phyloP scores from a whole-genome alignment of 805 yeast genomes.

The Blastobotrys peoriensis region DNA sequence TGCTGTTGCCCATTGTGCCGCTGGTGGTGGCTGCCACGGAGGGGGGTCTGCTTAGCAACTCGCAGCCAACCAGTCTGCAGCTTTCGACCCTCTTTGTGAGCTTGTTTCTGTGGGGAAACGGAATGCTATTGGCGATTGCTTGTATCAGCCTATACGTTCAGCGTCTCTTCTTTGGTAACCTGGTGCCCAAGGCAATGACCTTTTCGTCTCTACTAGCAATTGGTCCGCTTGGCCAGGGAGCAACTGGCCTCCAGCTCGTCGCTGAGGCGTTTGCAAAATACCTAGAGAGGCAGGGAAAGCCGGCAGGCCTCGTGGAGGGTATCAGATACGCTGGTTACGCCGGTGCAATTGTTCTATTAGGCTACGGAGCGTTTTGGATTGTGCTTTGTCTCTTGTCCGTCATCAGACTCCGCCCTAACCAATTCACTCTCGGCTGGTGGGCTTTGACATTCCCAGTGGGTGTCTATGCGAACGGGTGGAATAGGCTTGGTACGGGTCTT shows the following conservation, averaged over 20 bases:
- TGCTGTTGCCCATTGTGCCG: slow-evolving; percentile 73
- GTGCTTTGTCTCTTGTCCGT: slow-evolving; percentile 36
- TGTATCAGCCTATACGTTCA: slow-evolving; percentile 53
- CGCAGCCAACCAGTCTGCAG: slow-evolving; percentile 42
- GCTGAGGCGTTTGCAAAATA: slow-evolving; percentile 38
- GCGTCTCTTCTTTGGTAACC: slow-evolving; percentile 54
- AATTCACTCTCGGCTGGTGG: slow-evolving; percentile 61
- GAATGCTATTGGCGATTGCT: slow-evolving; percentile 53
- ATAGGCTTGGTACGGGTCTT: slow-evolving; percentile 44
- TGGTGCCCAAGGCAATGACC: slow-evolving; percentile 48
- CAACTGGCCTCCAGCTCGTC: slow-evolving; percentile 55
- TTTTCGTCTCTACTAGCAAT: slow-evolving; percentile 65
- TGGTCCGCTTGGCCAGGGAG: slow-evolving; percentile 84
- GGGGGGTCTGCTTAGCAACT: slow-evolving; percentile 51
- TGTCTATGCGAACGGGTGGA: slow-evolving; percentile 61
- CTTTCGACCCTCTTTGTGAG: slow-evolving; percentile 49
- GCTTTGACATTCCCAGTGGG: slow-evolving; percentile 88
- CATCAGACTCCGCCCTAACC: slow-evolving; percentile 29
- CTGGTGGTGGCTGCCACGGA: slow-evolving; percentile 68
- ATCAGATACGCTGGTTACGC: slow-evolving; percentile 34
- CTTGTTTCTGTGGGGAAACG: slow-evolving; percentile 62
- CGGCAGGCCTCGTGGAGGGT: slow-evolving; percentile 26
- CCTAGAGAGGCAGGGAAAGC: slow-evolving; percentile 17
- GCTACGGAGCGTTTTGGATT: slow-evolving; percentile 57
- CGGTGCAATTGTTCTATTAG: slow-evolving; percentile 40